A percentile compares a stretch with the other conserved stretches of the same genome.
Evolutionary conservation across 2,329 filamentous ascomycete genomes (phyloP).

Genomic region (Xylariaceae sp.): DNA sequence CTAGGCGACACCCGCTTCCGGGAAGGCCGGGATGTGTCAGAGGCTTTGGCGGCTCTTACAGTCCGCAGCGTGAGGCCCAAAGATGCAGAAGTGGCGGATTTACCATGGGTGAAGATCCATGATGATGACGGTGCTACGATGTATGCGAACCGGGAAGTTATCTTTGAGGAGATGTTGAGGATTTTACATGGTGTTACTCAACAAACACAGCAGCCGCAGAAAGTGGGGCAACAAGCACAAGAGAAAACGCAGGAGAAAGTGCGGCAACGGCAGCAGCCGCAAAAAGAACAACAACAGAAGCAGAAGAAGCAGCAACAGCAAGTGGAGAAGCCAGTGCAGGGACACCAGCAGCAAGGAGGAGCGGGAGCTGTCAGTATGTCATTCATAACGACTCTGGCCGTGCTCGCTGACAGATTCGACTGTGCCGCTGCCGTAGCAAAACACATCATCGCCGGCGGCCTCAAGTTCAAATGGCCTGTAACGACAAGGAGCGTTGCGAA

Average conservation of each 20-base stretch:
- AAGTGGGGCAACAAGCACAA: no score
- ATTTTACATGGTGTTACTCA: conserved; percentile 58
- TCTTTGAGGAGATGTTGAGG: conserved; percentile 64
- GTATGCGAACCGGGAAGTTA: conserved; percentile 53
- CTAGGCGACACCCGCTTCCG: conserved; percentile 60
- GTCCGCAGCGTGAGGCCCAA: conserved; percentile 44
- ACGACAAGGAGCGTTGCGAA: conserved; percentile 41
- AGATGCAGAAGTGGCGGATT: conserved; percentile 44
- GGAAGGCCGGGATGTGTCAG: conserved; percentile 55
- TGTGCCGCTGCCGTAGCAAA: conserved; percentile 53
- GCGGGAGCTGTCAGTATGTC: conserved; percentile 54
- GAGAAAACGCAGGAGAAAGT: no score
- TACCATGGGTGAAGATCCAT: conserved; percentile 62
- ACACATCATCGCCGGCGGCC: conserved; percentile 46
- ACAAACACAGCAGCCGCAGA: conserved; percentile 30
- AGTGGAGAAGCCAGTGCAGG: no score
- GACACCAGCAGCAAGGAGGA: no score
- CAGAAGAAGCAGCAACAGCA: no score
- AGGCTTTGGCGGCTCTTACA: conserved; percentile 47
- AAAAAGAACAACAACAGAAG: no score
- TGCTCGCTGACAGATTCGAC: conserved; percentile 72
- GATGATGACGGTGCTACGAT: conserved; percentile 68
- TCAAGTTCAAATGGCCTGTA: conserved; percentile 53
- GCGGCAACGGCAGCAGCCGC: no score
- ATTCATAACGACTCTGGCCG: conserved; percentile 63